Base-by-base conservation (phyloP, 192 early-diverging fungal genomes). In the Haplosporangium gracile region DNA sequence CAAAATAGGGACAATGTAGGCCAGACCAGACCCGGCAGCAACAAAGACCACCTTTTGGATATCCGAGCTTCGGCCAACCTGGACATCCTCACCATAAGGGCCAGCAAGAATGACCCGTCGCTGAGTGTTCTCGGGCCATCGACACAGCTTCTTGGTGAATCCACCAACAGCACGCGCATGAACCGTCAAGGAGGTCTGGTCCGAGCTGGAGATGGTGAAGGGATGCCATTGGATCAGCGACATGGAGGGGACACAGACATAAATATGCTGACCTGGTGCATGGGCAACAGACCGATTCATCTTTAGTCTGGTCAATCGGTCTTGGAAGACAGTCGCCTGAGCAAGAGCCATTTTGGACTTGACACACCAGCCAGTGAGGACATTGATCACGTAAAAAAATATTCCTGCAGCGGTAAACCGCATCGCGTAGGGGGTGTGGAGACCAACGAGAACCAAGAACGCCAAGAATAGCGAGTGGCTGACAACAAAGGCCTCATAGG, bases 341-440 rank as follows among this genome's bases (percentile, higher is more conserved):
- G 82, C 88, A 24, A 83, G 81, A 1, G 88, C 85, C 49, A 87
- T 29, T 40, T 88, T 80, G 15, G 89, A 86, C 38, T 89, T 83
- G 36, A 92, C 81, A 76, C 76, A 88, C 86, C 87, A 92, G 2
- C 85, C 87, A 29, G 88, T 84, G 34, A 89, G 79, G 1, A 88
- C 68, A 65, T 92, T 90, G 38, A 90, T 70, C 0, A 86, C n/a
- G 69, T 90, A 90, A 51, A 86, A 80, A 68, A 92, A 65, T 22
- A 92, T 72, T 16, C 91, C 91, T 4, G 85, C 72, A 6, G 75
- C 70, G 34, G 89, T 91, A 74, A 89, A 92, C 6, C 91, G 89
- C 90, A 90, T 89, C 0, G 89, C 91, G 68, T 92, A 92, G 16
- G 92, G 91, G 11, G 92, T 91, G 63, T 93, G 92, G 5, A 87